Conservation (phyloP, 2,329 filamentous ascomycete species). For the Xylariaceae sp. region DNA sequence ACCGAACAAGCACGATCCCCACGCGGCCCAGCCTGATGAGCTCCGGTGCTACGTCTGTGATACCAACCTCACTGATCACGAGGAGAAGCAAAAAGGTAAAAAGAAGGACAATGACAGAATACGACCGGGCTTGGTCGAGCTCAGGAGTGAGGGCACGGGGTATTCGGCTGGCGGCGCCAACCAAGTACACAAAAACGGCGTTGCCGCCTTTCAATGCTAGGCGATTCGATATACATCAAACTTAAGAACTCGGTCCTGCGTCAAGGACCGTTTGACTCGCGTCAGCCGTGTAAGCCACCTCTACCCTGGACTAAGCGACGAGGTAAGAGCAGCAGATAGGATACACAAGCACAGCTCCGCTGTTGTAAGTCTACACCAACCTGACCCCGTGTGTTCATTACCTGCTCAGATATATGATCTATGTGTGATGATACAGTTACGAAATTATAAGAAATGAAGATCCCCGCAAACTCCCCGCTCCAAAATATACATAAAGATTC, state of each 20-base stretch:
- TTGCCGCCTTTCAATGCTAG: constrained; percentile 80
- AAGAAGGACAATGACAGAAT: constrained; percentile 61
- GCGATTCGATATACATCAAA: neutral
- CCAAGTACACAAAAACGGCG: constrained; percentile 76
- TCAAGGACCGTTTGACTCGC: neutral
- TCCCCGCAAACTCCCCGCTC: neutral
- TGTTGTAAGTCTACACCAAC: constrained; percentile 16
- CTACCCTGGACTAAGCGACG: neutral
- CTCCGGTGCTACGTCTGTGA: constrained; percentile 88
- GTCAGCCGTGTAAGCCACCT: neutral
- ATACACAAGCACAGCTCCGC: constrained; percentile 5
- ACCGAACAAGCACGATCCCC: constrained; percentile 63
- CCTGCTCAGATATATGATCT: neutral
- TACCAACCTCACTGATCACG: constrained; percentile 63
- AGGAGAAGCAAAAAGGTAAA: constrained; percentile 48
- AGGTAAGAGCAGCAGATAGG: neutral
- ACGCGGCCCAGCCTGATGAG: constrained; percentile 49
- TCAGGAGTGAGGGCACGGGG: constrained; percentile 87
- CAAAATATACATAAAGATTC: neutral
- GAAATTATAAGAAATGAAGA: neutral
- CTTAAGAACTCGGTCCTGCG: neutral
- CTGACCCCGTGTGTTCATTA: neutral
- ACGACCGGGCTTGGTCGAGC: constrained; percentile 75
- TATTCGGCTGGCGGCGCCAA: constrained; percentile 89
- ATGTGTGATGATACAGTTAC: constrained; percentile 8